Conservation (phyloP, 495 filamentous ascomycete species). For the Glutinoglossum americanum region DNA sequence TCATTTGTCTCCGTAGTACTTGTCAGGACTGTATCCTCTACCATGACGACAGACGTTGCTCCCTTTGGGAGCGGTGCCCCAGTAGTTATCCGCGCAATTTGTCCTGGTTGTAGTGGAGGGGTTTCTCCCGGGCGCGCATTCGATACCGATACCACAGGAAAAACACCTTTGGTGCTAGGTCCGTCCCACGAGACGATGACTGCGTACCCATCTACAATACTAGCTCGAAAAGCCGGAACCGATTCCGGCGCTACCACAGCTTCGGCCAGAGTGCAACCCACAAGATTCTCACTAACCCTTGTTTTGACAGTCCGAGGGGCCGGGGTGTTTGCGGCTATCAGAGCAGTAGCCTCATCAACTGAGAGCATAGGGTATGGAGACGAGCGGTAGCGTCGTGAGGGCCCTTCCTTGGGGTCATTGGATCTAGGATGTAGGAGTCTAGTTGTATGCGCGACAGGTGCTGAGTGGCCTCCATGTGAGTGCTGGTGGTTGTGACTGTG, state of each 20-base stretch:
- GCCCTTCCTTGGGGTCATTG: slow-evolving; percentile 64
- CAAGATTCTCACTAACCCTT: slow-evolving; percentile 33
- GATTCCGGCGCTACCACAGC: slow-evolving; percentile 59
- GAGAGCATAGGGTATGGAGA: slow-evolving; percentile 88
- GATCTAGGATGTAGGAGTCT: slow-evolving; percentile 34
- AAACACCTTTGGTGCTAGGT: slow-evolving; percentile 44
- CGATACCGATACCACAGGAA: slow-evolving; percentile 70
- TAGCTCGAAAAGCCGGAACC: slow-evolving; percentile 83
- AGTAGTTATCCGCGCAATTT: slow-evolving; percentile 80
- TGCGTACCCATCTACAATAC: slow-evolving; percentile 95
- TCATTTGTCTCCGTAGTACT: slow-evolving; percentile 51
- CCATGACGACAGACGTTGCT: slow-evolving; percentile 88
- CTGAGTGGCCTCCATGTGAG: slow-evolving; percentile 30
- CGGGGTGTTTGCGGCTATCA: slow-evolving; percentile 51
- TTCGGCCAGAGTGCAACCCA: slow-evolving; percentile 60
- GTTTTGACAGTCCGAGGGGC: slow-evolving; percentile 27
- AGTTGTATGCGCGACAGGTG: slow-evolving; percentile 49
- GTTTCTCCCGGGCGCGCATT: slow-evolving; percentile 52
- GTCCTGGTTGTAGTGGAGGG: slow-evolving; percentile 39
- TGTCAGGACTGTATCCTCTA: slow-evolving; percentile 70
- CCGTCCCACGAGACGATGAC: slow-evolving; percentile 37
- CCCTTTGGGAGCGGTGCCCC: slow-evolving; percentile 78
- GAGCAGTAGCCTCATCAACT: slow-evolving; percentile 55
- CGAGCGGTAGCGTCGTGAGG: slow-evolving; percentile 50
- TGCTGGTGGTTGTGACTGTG: slow-evolving; percentile 38